Evolutionary conservation across 2,329 filamentous ascomycete genomes (phyloP).

Genomic region (Diaporthe sp.): DNA sequence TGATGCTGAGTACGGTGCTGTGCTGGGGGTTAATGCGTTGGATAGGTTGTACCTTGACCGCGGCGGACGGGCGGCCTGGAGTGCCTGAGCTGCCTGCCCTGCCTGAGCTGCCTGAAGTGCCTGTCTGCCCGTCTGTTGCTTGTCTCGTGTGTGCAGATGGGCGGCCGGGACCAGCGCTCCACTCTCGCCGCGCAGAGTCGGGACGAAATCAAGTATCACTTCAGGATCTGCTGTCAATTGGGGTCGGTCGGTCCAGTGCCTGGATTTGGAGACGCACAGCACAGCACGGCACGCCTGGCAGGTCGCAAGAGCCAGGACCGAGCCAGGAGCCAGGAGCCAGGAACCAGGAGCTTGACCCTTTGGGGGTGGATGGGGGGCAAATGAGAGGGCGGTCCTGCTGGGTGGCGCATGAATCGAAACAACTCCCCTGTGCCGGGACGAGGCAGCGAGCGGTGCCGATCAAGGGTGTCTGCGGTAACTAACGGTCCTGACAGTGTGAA

Average conservation of each 20-base stretch:
- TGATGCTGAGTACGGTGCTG: slow-evolving; percentile 25
- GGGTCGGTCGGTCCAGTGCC: not conserved
- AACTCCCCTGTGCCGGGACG: slow-evolving; percentile 31
- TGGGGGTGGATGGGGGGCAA: not conserved
- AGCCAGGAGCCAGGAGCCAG: slow-evolving; percentile 16
- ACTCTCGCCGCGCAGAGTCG: slow-evolving; percentile 9
- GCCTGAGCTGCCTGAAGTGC: not conserved
- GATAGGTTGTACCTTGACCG: slow-evolving; percentile 23
- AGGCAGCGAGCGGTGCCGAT: slow-evolving; percentile 29
- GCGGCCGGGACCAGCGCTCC: slow-evolving; percentile 26
- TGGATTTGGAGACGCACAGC: not conserved
- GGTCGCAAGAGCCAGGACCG: slow-evolving; percentile 1
- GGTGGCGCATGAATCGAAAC: slow-evolving; percentile 35
- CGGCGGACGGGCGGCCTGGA: not conserved
- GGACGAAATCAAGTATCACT: slow-evolving; percentile 19
- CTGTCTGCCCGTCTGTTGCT: not conserved
- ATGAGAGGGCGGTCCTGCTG: slow-evolving; percentile 30
- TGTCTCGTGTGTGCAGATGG: slow-evolving; percentile 16
- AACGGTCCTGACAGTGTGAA: slow-evolving; percentile 2
- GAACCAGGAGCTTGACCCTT: slow-evolving; percentile 25
- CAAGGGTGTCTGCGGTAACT: slow-evolving; percentile 25
- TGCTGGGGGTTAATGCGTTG: slow-evolving; percentile 26
- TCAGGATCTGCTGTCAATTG: slow-evolving; percentile 13
- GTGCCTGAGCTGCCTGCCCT: not conserved
- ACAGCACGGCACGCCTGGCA: not conserved